phyloP scores from a whole-genome alignment of 2,329 filamentous ascomycete genomes.

The Fusarium tricinctum region DNA sequence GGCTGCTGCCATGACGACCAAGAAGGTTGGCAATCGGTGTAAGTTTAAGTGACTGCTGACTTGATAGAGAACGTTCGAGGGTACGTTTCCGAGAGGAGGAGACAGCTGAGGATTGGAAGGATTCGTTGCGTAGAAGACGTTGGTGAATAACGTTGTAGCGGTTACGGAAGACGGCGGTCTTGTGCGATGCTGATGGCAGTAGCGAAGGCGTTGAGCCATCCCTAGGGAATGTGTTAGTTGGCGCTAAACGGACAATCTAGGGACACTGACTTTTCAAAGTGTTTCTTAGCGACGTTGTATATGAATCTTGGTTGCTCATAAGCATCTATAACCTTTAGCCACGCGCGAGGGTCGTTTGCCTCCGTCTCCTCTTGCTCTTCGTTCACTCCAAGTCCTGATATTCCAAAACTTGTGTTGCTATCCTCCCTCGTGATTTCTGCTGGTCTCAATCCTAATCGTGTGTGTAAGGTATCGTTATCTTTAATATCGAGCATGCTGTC shows the following conservation, averaged over 20 bases:
- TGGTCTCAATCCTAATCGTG: conserved; percentile 67
- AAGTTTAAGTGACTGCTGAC: conserved; percentile 82
- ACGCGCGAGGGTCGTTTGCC: conserved; percentile 78
- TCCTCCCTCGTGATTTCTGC: conserved; percentile 67
- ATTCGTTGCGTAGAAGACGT: conserved; percentile 90
- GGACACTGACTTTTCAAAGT: conserved; percentile 81
- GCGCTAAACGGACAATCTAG: background rate
- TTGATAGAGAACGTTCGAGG: conserved; percentile 71
- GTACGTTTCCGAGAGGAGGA: conserved; percentile 69
- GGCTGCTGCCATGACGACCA: conserved; percentile 84
- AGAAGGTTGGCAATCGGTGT: conserved; percentile 84
- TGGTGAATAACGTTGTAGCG: conserved; percentile 94
- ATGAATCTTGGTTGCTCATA: conserved; percentile 86
- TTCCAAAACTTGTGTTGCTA: conserved; percentile 75
- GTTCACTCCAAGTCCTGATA: conserved; percentile 66
- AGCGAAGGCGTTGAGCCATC: conserved; percentile 75
- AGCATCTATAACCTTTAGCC: conserved; percentile 86
- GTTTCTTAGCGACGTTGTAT: conserved; percentile 86
- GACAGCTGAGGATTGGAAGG: conserved; percentile 87
- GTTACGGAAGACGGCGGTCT: conserved; percentile 88
- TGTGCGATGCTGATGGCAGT: conserved; percentile 82
- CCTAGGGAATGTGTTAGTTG: conserved; percentile 56
- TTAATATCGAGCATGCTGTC: conserved; percentile 74
- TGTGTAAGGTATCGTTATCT: conserved; percentile 67
- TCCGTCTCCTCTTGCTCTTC: conserved; percentile 70